These are phyloP conservation scores for Coemansia asiatica DNA, from an alignment of 192 early-diverging fungal genomes.

Conservation along the genomic window DNA sequence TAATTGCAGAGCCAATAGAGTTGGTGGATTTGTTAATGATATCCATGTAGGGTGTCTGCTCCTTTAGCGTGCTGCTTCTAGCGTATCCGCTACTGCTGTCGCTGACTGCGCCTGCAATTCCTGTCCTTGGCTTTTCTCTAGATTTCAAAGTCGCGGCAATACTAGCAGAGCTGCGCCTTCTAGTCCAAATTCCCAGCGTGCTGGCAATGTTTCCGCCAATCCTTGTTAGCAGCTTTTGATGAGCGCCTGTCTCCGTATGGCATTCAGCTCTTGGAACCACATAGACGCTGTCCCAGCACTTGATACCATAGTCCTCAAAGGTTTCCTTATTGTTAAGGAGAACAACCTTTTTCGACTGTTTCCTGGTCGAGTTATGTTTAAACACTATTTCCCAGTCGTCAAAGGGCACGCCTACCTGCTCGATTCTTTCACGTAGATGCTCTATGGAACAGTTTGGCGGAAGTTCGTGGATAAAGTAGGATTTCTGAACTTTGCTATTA, in stretches of 20 bases:
- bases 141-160: not conserved
- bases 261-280: conserved; percentile 11
- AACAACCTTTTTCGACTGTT: not conserved
- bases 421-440: conserved; percentile 15
- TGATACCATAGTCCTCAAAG: conserved; percentile 28
- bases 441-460: conserved; percentile 25
- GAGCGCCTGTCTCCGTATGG: not conserved
- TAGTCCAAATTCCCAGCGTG: not conserved
- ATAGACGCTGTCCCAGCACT: conserved; percentile 31
- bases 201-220: not conserved
- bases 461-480: conserved; percentile 40
- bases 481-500: conserved; percentile 5
- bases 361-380: not conserved
- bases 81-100: not conserved
- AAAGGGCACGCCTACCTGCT: conserved; percentile 2
- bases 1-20: not conserved
- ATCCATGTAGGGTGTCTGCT: not conserved
- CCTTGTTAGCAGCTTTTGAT: not conserved
- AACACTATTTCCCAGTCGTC: conserved; percentile 16
- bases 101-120: not conserved
- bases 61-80: not conserved
- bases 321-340: not conserved
- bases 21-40: not conserved
- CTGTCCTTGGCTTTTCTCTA: not conserved
- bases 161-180: not conserved